Evolutionary conservation across 495 filamentous ascomycete species (phyloP).

Genomic region (Hypoxylon lienhwacheense): DNA sequence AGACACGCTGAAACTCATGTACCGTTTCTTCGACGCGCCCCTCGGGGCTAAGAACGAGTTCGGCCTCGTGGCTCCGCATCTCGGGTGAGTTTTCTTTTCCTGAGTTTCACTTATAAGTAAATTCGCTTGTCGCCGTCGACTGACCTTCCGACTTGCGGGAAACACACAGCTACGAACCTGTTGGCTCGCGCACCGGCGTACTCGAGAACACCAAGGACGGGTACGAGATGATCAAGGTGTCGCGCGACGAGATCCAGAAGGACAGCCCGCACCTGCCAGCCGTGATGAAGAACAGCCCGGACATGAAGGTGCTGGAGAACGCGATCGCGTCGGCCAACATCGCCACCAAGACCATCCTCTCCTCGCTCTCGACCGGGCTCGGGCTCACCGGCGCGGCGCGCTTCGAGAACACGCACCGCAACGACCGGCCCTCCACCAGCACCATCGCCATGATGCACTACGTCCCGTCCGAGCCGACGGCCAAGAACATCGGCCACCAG

Average conservation of each 20-base stretch:
- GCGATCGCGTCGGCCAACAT: constrained; percentile 53
- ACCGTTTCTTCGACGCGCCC: constrained; percentile 54
- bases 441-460: constrained; percentile 53
- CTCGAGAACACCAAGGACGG: constrained; percentile 54
- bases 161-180: constrained; percentile 57
- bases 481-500: constrained; percentile 53
- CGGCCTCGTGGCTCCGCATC: constrained; percentile 50
- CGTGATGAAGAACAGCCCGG: constrained; percentile 52
- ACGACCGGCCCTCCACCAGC: constrained; percentile 52
- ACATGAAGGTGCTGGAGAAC: constrained; percentile 50
- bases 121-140: too few species aligned
- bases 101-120: too few species aligned
- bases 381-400: constrained; percentile 45
- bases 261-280: constrained; percentile 48
- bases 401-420: constrained; percentile 58
- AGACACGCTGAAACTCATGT: constrained; percentile 54
- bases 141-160: too few species aligned
- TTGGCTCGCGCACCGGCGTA: constrained; percentile 53
- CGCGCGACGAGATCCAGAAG: constrained; percentile 53
- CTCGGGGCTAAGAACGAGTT: constrained; percentile 55
- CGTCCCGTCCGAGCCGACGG: constrained; percentile 47
- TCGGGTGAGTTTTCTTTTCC: constrained; percentile 35
- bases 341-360: constrained; percentile 55
- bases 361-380: constrained; percentile 52
- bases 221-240: constrained; percentile 58